Percentiles rank a stretch among this genome's conserved stretches.
Evolutionary conservation across 2,329 filamentous ascomycete genomes (phyloP).

Genomic region (Cryoendolithus antarcticus): DNA sequence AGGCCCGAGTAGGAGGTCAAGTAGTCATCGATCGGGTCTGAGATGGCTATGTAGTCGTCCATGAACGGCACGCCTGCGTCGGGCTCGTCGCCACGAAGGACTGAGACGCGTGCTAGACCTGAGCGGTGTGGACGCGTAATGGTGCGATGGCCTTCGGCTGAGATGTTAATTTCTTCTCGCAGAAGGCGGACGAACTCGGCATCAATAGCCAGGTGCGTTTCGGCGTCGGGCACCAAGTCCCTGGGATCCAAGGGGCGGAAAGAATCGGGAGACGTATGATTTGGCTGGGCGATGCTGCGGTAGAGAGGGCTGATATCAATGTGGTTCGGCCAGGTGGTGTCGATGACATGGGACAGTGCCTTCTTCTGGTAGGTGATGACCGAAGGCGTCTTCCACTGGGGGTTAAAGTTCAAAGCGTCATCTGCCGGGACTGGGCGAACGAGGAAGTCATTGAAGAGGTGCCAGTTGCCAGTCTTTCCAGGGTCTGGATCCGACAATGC

Average conservation of each 20-base stretch:
- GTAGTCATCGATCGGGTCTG: slow-evolving; percentile 87
- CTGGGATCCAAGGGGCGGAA: slow-evolving; percentile 15
- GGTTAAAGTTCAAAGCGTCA: slow-evolving; percentile 81
- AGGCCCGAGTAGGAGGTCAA: slow-evolving; percentile 91
- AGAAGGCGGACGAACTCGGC: slow-evolving; percentile 93
- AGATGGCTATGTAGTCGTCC: slow-evolving; percentile 90
- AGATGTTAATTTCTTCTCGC: slow-evolving; percentile 90
- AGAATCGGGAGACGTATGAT: slow-evolving; percentile 15
- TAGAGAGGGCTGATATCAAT: slow-evolving; percentile 80
- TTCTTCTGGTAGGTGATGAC: slow-evolving; percentile 80
- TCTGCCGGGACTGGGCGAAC: slow-evolving; percentile 68
- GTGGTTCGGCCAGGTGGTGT: slow-evolving; percentile 72
- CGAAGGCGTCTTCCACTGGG: slow-evolving; percentile 84
- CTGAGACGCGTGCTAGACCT: slow-evolving; percentile 83
- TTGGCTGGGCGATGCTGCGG: slow-evolving; percentile 47
- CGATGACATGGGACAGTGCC: slow-evolving; percentile 65
- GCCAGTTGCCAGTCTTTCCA: slow-evolving; percentile 63
- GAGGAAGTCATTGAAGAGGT: slow-evolving; percentile 94
- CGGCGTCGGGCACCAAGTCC: slow-evolving; percentile 51
- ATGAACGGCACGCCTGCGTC: slow-evolving; percentile 80
- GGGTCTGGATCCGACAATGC: slow-evolving; percentile 51
- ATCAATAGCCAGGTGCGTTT: slow-evolving; percentile 66
- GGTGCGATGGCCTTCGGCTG: slow-evolving; percentile 82
- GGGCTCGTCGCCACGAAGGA: slow-evolving; percentile 67
- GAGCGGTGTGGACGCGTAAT: slow-evolving; percentile 85